These are phyloP conservation scores for Plasmodium falciparum DNA, from an alignment of 169 alveolate species.

Conservation along the genomic window DNA sequence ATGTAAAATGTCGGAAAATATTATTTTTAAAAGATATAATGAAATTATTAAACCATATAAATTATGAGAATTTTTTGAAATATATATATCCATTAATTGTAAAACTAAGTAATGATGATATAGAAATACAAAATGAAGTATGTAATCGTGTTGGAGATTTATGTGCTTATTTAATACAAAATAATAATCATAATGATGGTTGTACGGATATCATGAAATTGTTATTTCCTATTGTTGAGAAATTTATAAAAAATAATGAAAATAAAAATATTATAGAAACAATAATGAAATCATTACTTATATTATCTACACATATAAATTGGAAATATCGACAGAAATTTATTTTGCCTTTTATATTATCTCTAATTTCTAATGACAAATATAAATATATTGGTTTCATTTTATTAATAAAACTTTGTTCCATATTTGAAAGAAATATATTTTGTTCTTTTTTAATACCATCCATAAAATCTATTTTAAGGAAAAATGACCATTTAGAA, in stretches of 20 bases:
- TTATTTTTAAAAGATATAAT: constrained; percentile 53
- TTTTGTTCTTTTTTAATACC: constrained; percentile 27
- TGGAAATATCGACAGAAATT: constrained; percentile 20
- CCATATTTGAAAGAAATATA: constrained; percentile 46
- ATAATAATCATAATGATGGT: constrained; percentile 27
- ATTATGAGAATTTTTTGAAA: constrained; percentile 34
- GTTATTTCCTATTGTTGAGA: constrained; percentile 49
- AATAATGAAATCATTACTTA: constrained; percentile 49
- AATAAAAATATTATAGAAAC: constrained; percentile 14
- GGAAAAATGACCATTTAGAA: constrained; percentile 1
- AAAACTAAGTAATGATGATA: constrained; percentile 40
- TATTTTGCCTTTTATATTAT: constrained; percentile 52
- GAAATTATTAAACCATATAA: constrained; percentile 29
- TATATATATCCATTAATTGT: constrained; percentile 49
- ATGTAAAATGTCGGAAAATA: constrained; percentile 58
- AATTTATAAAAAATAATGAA: constrained; percentile 29
- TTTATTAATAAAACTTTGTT: constrained; percentile 38
- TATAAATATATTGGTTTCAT: constrained; percentile 40
- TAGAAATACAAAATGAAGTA: constrained; percentile 61
- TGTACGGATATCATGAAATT: constrained; percentile 25
- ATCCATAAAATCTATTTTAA: constrained; percentile 18
- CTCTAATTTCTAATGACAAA: constrained; percentile 15
- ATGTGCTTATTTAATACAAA: constrained; percentile 70
- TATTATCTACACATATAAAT: constrained; percentile 64
- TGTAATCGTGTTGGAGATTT: constrained; percentile 63